Evolutionary conservation across 371 early-diverging fungal species (phyloP).

Genomic region (Syncephalastrum monosporum): DNA sequence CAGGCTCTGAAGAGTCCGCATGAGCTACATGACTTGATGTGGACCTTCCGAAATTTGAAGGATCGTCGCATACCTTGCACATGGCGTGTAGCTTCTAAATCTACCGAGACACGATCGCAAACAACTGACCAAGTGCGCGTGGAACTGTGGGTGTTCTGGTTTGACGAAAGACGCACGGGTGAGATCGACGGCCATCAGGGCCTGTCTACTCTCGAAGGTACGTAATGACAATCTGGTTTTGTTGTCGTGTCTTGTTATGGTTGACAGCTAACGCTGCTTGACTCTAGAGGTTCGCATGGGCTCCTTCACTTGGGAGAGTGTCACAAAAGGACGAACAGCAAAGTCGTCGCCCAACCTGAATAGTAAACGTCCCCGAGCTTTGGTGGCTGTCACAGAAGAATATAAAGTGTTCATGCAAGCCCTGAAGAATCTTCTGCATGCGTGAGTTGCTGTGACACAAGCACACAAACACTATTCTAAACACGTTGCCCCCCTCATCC

Average conservation of each 20-base stretch:
- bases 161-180: slow-evolving; percentile 48
- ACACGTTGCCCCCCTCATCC: not conserved
- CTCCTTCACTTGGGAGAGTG: slow-evolving; percentile 47
- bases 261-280: not conserved
- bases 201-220: slow-evolving; percentile 39
- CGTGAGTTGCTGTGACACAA: slow-evolving; percentile 20
- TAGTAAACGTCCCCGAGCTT: slow-evolving; percentile 7
- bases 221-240: not conserved
- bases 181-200: slow-evolving; percentile 33
- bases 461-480: not conserved
- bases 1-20: slow-evolving; percentile 17
- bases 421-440: slow-evolving; percentile 31
- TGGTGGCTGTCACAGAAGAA: slow-evolving; percentile 35
- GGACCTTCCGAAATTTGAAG: slow-evolving; percentile 29
- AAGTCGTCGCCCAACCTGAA: slow-evolving; percentile 19
- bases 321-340: slow-evolving; percentile 31
- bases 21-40: slow-evolving; percentile 19
- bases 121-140: slow-evolving; percentile 14
- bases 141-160: slow-evolving; percentile 54
- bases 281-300: slow-evolving; percentile 35
- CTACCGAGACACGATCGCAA: slow-evolving; percentile 7
- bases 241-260: not conserved
- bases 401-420: slow-evolving; percentile 41
- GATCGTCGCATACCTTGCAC: slow-evolving; percentile 30
- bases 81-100: slow-evolving; percentile 23